phyloP scores from a whole-genome alignment of 805 yeast species.

The Candida saitoana region DNA sequence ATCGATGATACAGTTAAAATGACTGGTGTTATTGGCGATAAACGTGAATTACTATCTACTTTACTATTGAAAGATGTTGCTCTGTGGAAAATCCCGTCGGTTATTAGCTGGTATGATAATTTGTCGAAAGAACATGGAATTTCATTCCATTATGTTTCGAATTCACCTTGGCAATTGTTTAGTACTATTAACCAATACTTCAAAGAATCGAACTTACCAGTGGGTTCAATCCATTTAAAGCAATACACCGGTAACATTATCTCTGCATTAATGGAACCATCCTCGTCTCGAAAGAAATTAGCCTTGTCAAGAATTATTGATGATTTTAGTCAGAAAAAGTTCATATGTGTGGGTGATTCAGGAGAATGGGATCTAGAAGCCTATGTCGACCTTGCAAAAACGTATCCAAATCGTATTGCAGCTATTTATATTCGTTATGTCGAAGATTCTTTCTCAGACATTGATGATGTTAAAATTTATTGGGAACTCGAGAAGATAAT shows the following conservation, averaged over 20 bases:
- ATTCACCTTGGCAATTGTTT: constrained; percentile 90
- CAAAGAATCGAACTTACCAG: constrained; percentile 55
- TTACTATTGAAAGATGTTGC: constrained; percentile 63
- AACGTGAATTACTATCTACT: constrained; percentile 74
- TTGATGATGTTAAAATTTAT: constrained; percentile 30
- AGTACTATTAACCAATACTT: constrained; percentile 57
- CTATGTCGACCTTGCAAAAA: constrained; percentile 63
- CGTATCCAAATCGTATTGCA: constrained; percentile 57
- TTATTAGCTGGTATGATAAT: constrained; percentile 66
- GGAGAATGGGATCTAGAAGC: constrained; percentile 96
- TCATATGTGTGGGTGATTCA: constrained; percentile 88
- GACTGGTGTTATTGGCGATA: constrained; percentile 88
- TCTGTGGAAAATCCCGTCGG: constrained; percentile 71
- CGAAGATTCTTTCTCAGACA: constrained; percentile 58
- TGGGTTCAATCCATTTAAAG: constrained; percentile 81
- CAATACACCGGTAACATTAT: constrained; percentile 82
- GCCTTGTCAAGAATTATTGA: constrained; percentile 57
- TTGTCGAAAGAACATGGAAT: constrained; percentile 43
- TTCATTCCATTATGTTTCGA: constrained; percentile 89
- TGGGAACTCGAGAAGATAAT: constrained; percentile 21
- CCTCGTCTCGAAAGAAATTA: constrained; percentile 71
- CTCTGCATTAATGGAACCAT: constrained; percentile 80
- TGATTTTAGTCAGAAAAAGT: constrained; percentile 75
- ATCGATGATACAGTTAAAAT: constrained; percentile 90
- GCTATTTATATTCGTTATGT: constrained; percentile 84